These are phyloP conservation scores for Jacaranda copaia DNA, from an alignment of 257 asterid genomes.

Conservation along the genomic window DNA sequence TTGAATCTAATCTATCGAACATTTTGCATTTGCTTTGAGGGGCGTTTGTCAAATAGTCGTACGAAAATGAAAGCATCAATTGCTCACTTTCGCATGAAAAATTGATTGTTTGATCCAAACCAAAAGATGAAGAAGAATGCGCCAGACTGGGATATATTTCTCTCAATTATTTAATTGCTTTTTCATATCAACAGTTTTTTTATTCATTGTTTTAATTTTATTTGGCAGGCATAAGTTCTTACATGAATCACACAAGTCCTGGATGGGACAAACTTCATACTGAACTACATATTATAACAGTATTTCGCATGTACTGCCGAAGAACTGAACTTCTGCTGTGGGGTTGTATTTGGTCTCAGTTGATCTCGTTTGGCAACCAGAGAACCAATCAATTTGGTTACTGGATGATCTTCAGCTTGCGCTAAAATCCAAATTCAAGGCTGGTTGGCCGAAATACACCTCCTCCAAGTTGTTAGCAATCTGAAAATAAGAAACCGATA, in stretches of 20 bases:
- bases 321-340: background rate
- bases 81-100: no score
- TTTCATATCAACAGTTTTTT: no score
- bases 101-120: background rate
- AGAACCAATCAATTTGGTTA: background rate
- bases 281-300: slow-evolving; percentile 1
- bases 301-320: no score
- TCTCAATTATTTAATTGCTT: background rate
- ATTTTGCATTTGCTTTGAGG: background rate
- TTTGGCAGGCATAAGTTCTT: background rate
- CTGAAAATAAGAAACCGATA: background rate
- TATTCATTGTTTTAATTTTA: background rate
- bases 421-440: slow-evolving; percentile 1
- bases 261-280: slow-evolving; percentile 1
- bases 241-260: background rate
- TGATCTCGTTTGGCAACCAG: background rate
- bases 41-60: background rate
- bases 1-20: no score
- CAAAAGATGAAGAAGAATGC: background rate
- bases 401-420: slow-evolving; percentile 14
- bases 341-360: background rate
- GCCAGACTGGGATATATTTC: no score
- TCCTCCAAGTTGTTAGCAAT: background rate
- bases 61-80: no score
- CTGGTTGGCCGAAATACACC: background rate